Base-by-base conservation (phyloP, 129 eudicot species). In the Flaveria ramosissima region DNA sequence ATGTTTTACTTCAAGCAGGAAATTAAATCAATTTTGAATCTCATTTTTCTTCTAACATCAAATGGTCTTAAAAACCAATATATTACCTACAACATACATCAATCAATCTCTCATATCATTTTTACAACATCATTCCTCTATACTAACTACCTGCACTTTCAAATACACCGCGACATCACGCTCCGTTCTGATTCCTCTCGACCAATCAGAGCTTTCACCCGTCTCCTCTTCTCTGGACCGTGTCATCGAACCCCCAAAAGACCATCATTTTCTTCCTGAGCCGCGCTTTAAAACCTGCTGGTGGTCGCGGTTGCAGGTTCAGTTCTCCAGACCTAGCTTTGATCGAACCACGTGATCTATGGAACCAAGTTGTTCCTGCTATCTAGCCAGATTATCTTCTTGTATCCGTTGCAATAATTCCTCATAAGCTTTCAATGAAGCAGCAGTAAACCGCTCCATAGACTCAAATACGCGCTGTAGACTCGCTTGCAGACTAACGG, bases 381-480 rank as follows among this genome's bases (percentile, higher is more conserved):
- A 85, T 46, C 71, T 12, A 47, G 77, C 88, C 24, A 87, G 90
- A 59, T 85, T 81, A 70, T 89, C 96, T 78, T 95, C 94, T 55
- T 87, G 86, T 62, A 85, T 91, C 27, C 97, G 88, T 77, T 86
- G 88, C 81, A 91, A 53, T 60, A 95, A 63, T 70, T 91, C 99
- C 84, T 91, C 97, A 19, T 95, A 89, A 19, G 73, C 90, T 77
- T 82, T 91, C 71, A 95, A 76, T 13, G 97, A 91, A 68, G 75
- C 74, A 11, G 84, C 75, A 3, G 88, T 78, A 43, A 87, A 91
- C 78, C 78, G 89, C 78, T 94, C 97, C 96, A 94, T 73, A 6
- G 99, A 89, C 86, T 89, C 97, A 36, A 91, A 92, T 12, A 89
- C 74, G 9, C 85, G 97, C 50, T 85, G 87, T 53, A 95, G 83